phyloP scores from a whole-genome alignment of 1,139 yeast genomes.

The Taphrina pruni region DNA sequence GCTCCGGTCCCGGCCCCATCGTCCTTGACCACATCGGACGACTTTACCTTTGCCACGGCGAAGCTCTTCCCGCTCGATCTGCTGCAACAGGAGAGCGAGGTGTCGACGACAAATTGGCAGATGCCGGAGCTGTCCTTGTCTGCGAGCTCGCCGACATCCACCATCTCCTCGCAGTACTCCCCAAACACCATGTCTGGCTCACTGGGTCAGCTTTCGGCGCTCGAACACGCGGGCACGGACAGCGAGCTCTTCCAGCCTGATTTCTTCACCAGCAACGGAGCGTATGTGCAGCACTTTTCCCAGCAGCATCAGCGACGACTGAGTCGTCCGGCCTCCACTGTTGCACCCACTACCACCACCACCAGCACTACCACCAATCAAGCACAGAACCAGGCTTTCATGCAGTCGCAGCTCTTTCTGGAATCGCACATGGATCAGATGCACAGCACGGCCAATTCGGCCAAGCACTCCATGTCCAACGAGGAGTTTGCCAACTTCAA shows the following conservation, averaged over 20 bases:
- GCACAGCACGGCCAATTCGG: not conserved
- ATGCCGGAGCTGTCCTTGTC: slow-evolving; percentile 22
- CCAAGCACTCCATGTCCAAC: not conserved
- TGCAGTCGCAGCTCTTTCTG: slow-evolving; percentile 20
- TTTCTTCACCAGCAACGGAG: slow-evolving; percentile 23
- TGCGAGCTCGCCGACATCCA: slow-evolving; percentile 27
- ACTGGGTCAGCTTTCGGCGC: slow-evolving; percentile 6
- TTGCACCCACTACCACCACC: no score
- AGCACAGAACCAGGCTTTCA: not conserved
- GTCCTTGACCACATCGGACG: not conserved
- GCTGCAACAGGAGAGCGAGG: not conserved
- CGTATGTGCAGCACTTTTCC: slow-evolving; percentile 22
- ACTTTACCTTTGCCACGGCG: slow-evolving; percentile 29
- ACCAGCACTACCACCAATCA: not conserved
- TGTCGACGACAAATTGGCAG: slow-evolving; percentile 12
- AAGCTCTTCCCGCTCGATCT: slow-evolving; percentile 35
- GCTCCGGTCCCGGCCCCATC: not conserved
- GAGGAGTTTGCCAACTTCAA: slow-evolving; percentile 11
- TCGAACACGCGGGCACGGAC: slow-evolving; percentile 25
- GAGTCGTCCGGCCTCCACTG: not conserved
- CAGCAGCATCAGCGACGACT: slow-evolving; percentile 9
- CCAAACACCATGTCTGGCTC: slow-evolving; percentile 15
- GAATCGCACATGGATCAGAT: slow-evolving; percentile 13
- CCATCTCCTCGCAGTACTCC: slow-evolving; percentile 25
- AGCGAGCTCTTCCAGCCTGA: slow-evolving; percentile 32